Evolutionary conservation across 371 early-diverging fungal genomes (phyloP), one percentile per base, ranked within the genome.

Genomic region (Racocetra persica): DNA sequence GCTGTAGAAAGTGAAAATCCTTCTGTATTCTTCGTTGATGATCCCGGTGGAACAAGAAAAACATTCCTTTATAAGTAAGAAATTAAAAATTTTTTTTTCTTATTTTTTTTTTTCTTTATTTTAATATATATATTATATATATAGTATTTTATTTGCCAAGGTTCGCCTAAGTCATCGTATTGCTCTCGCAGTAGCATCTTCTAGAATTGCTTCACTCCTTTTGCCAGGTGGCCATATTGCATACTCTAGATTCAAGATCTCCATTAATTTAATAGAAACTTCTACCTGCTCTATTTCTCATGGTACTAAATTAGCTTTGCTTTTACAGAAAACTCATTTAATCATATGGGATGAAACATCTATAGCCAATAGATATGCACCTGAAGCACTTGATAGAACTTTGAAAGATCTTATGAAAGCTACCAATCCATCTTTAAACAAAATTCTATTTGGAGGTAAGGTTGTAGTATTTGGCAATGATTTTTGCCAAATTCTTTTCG

Each of bases 341-440:
- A 84, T 87, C 45, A n/a, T 85, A 2, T 85, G 85, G 86, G 87
- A 85, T 70, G 86, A 86, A 74, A 82, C 83, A 7, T 81, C 85
- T 0, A 84, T 84, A 83, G 65, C 63, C 2, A 65, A 82, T 60
- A 65, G 75, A 1, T 49, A 82, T 77, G 49, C 69, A 2, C 51
- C 83, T 38, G 83, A 85, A 70, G 82, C 84, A 13, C 83, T 85
- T 2, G 77, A 81, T 55, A 55, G 81, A 7, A 62, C 81, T 2
- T 70, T 87, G 0, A 71, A 74, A 26, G 84, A 87, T 41, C 45
- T 85, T 1, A 81, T 82, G 60, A 70, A 79, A 18, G 49, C 4
- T 49, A 38, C 18, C 3, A 62, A 79, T 73, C 76, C 57, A 32
- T 28, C 4, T 6, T 67, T 52, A 7, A 75, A n/a, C n/a, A 63